Conservation (phyloP, 306 rosid species). For the Malus fusca region DNA sequence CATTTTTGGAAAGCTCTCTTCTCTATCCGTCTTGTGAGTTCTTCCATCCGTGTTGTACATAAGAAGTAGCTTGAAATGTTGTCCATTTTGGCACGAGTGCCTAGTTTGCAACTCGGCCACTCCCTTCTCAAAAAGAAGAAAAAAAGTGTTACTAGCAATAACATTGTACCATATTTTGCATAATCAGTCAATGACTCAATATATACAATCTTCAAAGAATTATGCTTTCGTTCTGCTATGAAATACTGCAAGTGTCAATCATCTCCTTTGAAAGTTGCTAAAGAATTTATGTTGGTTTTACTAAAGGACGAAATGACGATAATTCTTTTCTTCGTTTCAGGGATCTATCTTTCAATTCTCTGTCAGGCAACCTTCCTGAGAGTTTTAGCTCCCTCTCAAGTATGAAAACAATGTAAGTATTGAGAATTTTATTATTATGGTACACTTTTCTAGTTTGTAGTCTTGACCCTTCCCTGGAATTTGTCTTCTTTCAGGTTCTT, state of each 20-base stretch:
- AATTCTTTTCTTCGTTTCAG: conserved; percentile 45
- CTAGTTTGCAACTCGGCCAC: neutral
- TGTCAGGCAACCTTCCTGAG: conserved; percentile 73
- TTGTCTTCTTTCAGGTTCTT: conserved; percentile 45
- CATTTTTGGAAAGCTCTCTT: conserved; percentile 57
- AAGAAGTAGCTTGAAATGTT: neutral
- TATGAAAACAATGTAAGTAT: conserved; percentile 52
- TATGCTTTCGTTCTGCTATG: neutral
- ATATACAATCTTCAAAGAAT: neutral
- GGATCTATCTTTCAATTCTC: conserved; percentile 79
- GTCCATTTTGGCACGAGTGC: conserved; percentile 8
- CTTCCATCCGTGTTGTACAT: conserved; percentile 16
- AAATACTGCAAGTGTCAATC: neutral
- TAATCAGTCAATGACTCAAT: neutral
- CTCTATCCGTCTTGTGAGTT: conserved; percentile 67
- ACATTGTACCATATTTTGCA: neutral
- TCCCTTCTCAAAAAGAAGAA: neutral
- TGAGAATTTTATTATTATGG: neutral
- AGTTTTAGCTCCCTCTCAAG: conserved; percentile 76
- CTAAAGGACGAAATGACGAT: conserved; percentile 5
- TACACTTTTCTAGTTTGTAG: conserved; percentile 9
- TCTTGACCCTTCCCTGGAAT: conserved; percentile 21
- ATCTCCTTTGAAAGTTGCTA: neutral
- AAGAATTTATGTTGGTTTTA: neutral
- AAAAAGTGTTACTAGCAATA: neutral